phyloP scores from a whole-genome alignment of 1,284 basidiomycete species.

The Puccinia triticina region DNA sequence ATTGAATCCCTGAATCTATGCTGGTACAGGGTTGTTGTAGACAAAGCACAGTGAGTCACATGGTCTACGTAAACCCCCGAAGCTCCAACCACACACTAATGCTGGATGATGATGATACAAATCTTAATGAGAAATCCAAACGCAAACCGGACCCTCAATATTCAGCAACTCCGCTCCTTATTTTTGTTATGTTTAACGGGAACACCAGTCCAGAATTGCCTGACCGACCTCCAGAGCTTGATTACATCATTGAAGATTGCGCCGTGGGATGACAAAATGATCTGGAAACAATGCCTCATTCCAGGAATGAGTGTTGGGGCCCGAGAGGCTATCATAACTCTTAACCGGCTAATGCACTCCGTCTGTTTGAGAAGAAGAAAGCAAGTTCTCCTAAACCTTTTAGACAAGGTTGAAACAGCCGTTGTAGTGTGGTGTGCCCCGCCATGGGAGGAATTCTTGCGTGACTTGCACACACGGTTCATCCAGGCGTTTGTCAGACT shows the following conservation, averaged over 20 bases:
- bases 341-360: neutral
- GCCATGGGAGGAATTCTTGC: neutral
- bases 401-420: neutral
- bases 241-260: conserved; percentile 41
- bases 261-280: neutral
- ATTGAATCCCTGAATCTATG: conserved; percentile 53
- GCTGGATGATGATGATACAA: neutral
- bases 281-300: neutral
- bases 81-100: neutral
- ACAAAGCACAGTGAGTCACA: conserved; percentile 56
- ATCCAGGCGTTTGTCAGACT: neutral
- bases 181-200: conserved; percentile 59
- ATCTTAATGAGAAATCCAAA: conserved; percentile 57
- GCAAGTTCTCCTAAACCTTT: neutral
- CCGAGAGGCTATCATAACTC: neutral
- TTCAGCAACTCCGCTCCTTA: conserved; percentile 58
- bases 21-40: conserved; percentile 60
- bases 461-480: neutral
- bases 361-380: neutral
- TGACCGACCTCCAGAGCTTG: conserved; percentile 59
- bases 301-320: neutral
- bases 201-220: conserved; percentile 59
- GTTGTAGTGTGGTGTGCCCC: neutral
- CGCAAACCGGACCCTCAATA: conserved; percentile 58
- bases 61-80: too few species aligned